Evolutionary conservation across 2,329 filamentous ascomycete genomes (phyloP).

Genomic region (Epichloe glyceriae): DNA sequence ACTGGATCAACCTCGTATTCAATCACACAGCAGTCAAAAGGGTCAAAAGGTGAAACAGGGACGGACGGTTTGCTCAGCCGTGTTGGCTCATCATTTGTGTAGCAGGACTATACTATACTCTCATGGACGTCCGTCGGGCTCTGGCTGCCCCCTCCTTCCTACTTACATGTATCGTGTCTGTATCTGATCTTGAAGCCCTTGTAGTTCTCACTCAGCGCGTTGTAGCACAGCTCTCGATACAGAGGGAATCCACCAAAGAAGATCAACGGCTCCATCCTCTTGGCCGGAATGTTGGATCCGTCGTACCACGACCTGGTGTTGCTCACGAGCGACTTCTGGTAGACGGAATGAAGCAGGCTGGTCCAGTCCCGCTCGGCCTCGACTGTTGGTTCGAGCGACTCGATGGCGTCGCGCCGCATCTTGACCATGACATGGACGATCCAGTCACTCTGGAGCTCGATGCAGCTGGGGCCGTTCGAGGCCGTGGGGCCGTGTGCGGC

Average conservation of each 20-base stretch:
- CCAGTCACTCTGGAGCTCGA: conserved; percentile 7
- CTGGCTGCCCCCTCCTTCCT: background rate
- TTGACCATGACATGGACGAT: background rate
- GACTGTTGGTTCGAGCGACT: background rate
- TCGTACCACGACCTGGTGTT: background rate
- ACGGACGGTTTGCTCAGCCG: no score
- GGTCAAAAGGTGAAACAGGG: no score
- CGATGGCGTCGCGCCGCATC: background rate
- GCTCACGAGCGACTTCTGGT: background rate
- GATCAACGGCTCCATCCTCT: background rate
- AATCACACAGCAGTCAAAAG: no score
- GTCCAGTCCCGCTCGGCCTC: background rate
- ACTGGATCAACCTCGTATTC: no score
- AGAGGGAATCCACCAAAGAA: background rate
- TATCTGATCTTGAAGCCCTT: background rate
- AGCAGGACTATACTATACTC: no score
- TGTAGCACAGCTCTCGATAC: background rate
- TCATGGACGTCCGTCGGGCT: no score
- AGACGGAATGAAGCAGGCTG: background rate
- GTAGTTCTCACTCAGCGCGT: background rate
- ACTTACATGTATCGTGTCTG: background rate
- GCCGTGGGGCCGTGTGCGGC: conserved; percentile 9
- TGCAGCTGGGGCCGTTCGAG: conserved; percentile 8
- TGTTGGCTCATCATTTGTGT: no score
- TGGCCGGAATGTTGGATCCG: background rate